Evolutionary conservation across 352 stramenopile species (phyloP).

Genomic region (Globisporangium camurandrum): DNA sequence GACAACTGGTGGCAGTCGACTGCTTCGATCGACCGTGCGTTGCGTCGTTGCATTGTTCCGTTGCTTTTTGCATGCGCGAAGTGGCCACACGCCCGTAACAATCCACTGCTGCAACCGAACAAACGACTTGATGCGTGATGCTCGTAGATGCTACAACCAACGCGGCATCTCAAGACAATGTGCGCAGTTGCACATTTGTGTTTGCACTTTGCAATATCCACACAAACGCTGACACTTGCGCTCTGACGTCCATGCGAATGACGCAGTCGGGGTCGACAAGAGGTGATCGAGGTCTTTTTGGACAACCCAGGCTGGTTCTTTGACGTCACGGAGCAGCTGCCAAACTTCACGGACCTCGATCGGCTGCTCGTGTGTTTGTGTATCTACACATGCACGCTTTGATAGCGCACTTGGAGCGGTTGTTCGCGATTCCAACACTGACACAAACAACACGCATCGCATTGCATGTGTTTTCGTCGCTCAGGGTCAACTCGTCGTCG

Average conservation of each 20-base stretch:
- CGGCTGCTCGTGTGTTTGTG: constrained; percentile 54
- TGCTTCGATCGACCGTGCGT: constrained; percentile 68
- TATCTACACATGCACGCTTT: no score
- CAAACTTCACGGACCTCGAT: constrained; percentile 68
- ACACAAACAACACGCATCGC: not conserved
- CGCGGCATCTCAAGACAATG: constrained; percentile 77
- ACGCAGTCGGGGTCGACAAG: constrained; percentile 51
- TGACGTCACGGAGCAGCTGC: constrained; percentile 64
- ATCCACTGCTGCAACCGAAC: constrained; percentile 65
- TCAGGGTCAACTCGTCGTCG: constrained; percentile 67
- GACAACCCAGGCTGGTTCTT: constrained; percentile 82
- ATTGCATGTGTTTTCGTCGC: not conserved
- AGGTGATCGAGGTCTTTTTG: constrained; percentile 64
- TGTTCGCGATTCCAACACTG: not conserved
- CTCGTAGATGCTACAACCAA: constrained; percentile 71
- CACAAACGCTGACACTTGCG: no score
- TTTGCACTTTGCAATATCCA: no score
- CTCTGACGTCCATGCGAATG: no score
- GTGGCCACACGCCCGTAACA: no score
- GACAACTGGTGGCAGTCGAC: constrained; percentile 64
- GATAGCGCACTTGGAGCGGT: no score
- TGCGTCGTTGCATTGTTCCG: not conserved
- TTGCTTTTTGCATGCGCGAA: no score
- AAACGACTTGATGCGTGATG: constrained; percentile 16
- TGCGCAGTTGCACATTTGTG: constrained; percentile 15